Evolutionary conservation across 2,329 filamentous ascomycete species (phyloP), one percentile per base, ranked within the genome.

Genomic region (Penicillium sp.): DNA sequence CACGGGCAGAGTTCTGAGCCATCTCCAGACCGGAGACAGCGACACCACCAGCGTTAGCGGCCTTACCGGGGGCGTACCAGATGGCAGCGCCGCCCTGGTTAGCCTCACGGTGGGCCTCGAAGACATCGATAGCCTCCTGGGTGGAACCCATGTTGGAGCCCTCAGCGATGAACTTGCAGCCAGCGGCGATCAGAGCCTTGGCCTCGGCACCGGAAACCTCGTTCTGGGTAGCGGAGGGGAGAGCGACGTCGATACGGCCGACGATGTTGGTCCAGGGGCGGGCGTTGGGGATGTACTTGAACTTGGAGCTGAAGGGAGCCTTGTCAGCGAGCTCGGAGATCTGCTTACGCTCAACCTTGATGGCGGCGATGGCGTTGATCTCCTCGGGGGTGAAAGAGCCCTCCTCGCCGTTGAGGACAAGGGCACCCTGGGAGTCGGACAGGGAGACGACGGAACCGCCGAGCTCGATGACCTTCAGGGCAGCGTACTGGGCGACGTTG

Each of bases 131-230:
- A 59, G 91, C 91, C 57, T 87, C 89, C 74, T 93, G 89, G 27
- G 90, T 96, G 79, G 89, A 96, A 56, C 93, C 93, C 93, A 98
- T 97, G 82, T 97, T 97, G 74, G 86, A 93, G 47, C 93, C 93
- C 76, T 98, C 93, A 48, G 93, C 93, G 58, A 97, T 85, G 77
- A 89, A 94, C 69, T 85, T 82, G 66, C 79, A 80, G 58, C 91
- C 91, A 49, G 79, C 80, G 40, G 78, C 78, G 49, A 96, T 81
- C 36, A 97, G 81, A 14, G 80, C 82, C 75, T 88, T 77, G 43
- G 90, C 93, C 78, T 98, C 93, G 62, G 93, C 89, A 67, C 84
- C 83, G 66, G 81, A 89, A 65, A 98, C 89, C 76, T 98, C 93
- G 78, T 98, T 98, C 79, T 98, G 90, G 50, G 93, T 97, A 32